These are phyloP conservation scores for Colletotrichum lupini DNA, from an alignment of 2,329 filamentous ascomycete genomes.

Conservation along the genomic window DNA sequence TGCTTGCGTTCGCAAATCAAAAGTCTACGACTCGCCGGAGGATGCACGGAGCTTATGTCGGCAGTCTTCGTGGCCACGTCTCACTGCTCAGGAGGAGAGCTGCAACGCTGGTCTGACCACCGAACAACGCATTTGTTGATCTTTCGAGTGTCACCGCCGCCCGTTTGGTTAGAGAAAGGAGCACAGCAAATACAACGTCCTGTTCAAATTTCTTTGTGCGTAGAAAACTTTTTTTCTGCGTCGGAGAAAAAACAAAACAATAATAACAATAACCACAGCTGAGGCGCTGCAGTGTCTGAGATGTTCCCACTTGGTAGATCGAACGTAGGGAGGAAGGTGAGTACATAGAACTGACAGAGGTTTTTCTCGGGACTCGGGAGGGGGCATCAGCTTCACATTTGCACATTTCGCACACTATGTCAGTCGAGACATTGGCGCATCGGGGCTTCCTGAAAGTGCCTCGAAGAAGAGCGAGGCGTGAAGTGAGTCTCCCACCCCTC, in stretches of 20 bases:
- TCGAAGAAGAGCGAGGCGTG: background rate
- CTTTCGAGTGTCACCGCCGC: background rate
- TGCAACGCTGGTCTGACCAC: background rate
- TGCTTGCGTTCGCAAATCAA: background rate
- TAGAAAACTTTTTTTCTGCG: background rate
- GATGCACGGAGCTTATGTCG: background rate
- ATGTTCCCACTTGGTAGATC: slow-evolving; percentile 31
- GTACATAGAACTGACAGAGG: slow-evolving; percentile 12
- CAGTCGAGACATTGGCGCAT: slow-evolving; percentile 24
- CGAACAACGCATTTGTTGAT: background rate
- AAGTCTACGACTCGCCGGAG: background rate
- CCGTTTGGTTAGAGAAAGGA: background rate
- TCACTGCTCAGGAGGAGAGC: background rate
- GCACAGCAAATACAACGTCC: background rate
- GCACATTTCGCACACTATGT: background rate
- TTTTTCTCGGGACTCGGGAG: background rate
- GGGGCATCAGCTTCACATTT: slow-evolving; percentile 7
- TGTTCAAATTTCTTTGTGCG: slow-evolving; percentile 6
- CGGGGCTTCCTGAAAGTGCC: slow-evolving; percentile 3
- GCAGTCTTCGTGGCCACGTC: background rate
- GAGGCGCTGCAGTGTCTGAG: slow-evolving; percentile 21
- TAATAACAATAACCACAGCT: background rate
- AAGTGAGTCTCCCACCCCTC: slow-evolving; percentile 1
- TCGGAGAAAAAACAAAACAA: slow-evolving; percentile 16
- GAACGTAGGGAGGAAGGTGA: slow-evolving; percentile 25